Percentiles rank a stretch among this genome's conserved stretches.
Evolutionary conservation across 495 filamentous ascomycete species (phyloP).

Genomic region (Aspergillus nidulans): DNA sequence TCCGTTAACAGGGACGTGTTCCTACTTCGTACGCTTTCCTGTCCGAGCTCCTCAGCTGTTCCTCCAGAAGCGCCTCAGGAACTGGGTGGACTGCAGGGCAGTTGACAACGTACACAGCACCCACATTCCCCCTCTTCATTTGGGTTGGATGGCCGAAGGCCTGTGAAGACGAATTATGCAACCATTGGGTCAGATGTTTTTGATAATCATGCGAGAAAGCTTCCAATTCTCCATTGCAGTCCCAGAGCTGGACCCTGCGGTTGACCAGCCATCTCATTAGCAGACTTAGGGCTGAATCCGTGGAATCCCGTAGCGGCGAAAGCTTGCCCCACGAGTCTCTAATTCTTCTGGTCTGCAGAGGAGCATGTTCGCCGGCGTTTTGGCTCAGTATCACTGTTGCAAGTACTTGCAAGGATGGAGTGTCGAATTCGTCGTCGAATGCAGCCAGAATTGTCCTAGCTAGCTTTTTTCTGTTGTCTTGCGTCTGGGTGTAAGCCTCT

Average conservation of each 20-base stretch:
- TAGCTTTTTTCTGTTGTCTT: slow-evolving; percentile 18
- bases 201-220: slow-evolving; percentile 26
- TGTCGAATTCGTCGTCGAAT: slow-evolving; percentile 21
- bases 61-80: slow-evolving; percentile 19
- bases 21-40: slow-evolving; percentile 22
- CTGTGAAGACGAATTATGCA: slow-evolving; percentile 19
- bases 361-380: slow-evolving; percentile 13
- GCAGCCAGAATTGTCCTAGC: slow-evolving; percentile 21
- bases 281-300: slow-evolving; percentile 13
- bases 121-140: slow-evolving; percentile 3
- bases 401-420: slow-evolving; percentile 19
- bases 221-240: slow-evolving; percentile 26
- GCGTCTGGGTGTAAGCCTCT: slow-evolving; percentile 15
- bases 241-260: slow-evolving; percentile 27
- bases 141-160: background rate
- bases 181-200: slow-evolving; percentile 23
- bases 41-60: slow-evolving; percentile 18
- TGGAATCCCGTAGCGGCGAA: slow-evolving; percentile 10
- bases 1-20: background rate
- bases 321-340: slow-evolving; percentile 20
- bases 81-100: slow-evolving; percentile 24
- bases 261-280: slow-evolving; percentile 27
- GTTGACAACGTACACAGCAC: slow-evolving; percentile 22
- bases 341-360: slow-evolving; percentile 20
- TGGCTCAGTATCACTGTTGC: slow-evolving; percentile 17